Evolutionary conservation across 805 yeast genomes (phyloP), one percentile per base, ranked within the genome.

Genomic region (Lipomyces orientalis): DNA sequence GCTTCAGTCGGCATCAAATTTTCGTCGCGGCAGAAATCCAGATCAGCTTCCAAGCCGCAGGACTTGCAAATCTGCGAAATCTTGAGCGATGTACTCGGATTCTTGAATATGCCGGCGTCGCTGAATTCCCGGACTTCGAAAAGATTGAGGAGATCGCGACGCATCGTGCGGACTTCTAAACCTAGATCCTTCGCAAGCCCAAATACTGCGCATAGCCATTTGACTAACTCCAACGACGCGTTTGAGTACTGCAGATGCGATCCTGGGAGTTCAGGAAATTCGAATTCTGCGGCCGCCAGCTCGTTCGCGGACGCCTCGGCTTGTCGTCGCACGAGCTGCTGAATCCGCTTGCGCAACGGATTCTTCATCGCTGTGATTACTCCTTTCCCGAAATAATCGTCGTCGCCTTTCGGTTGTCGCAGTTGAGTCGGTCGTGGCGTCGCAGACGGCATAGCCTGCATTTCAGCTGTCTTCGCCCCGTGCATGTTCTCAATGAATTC

Each of bases 61-160:
- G 88, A 84, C 68, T 86, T 89, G 80, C 99, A 95, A 5, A 93
- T 84, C 56, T 88, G 89, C 1, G 88, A 85, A 3, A 95, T 77
- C 46, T 83, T 79, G 68, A 95, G 81, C 0, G 90, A 84, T 0
- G 90, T 82, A 61, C 95, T 85, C 16, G 97, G 97, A 75, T 92
- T 87, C 54, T 77, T 79, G 78, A 93, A 93, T 19, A 81, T 81
- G 0, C 94, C 91, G 65, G 87, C 91, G 2, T 84, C 84, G 70
- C 91, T 88, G 79, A 95, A 95, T 76, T 95, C 99, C 67, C 89
- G 87, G 52, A 93, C 84, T 37, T 93, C 97, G 72, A 96, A 86
- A 4, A 90, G 77, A 1, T 84, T 82, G 49, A 95, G 81, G 68
- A 96, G 79, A 64, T 90, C 93, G 69, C 90, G 87, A 65, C 97